Base-by-base conservation (phyloP, 306 rosid genomes). In the Quercus parvula region DNA sequence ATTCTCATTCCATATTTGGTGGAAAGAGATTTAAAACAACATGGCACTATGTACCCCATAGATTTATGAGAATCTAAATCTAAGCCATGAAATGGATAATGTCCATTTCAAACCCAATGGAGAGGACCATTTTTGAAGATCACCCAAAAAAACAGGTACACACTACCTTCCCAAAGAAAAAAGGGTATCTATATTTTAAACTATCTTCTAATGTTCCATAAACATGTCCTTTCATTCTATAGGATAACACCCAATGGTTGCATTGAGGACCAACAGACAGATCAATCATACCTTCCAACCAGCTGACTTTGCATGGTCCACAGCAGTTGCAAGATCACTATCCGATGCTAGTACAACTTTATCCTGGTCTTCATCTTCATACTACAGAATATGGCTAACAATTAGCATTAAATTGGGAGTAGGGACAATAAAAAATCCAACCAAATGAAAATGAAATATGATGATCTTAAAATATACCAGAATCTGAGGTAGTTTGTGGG, bases 361-460 rank as follows among this genome's bases (percentile, higher is more conserved):
- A 78, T 96, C 99, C 54, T 73, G 90, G 76, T 96, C 99, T 86
- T 93, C 99, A 77, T 96, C 99, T 85, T 96, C 99, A 17, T 96
- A 96, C 99, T 96, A 74, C 84, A 81, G 56, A 79, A 83, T 56
- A 27, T 61, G 31, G 68, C 14, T 24, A 68, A 38, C 69, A 73
- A 62, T 79, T 78, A 78, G 77, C 30, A 56, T 69, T 71, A 75
- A 35, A 19, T 19, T 22, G 6, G 74, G 61, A 64, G 64, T 44
- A 57, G 27, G 41, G 67, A 28, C 78, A 69, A 30, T 28, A 33
- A 77, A 41, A 7, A 38, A 30, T 58, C 56, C 9, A 80, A 78
- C 63, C 31, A 13, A 70, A 44, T 31, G 58, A 54, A 68, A 67
- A 71, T 70, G n/a, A 72, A 75, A 51, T 24, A 75, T 44, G 56